Percentiles rank a stretch among this genome's conserved stretches.
Evolutionary conservation across 2,329 filamentous ascomycete species (phyloP).

Genomic region (Aspergillus fructus): DNA sequence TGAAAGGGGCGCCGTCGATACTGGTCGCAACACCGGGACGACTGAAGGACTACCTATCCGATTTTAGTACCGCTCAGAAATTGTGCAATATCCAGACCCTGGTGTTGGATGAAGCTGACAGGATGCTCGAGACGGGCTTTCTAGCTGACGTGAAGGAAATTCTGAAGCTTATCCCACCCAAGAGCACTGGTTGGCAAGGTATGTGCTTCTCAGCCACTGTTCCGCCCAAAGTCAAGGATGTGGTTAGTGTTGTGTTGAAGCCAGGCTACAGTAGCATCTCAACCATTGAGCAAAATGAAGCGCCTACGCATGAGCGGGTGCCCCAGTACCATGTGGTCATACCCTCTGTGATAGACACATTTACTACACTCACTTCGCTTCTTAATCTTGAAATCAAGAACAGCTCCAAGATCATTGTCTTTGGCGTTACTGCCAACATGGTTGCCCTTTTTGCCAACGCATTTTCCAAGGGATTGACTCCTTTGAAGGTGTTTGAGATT

Average conservation of each 20-base stretch:
- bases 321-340: slow-evolving; percentile 50
- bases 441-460: slow-evolving; percentile 58
- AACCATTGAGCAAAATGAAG: slow-evolving; percentile 75
- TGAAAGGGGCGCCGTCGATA: slow-evolving; percentile 33
- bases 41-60: slow-evolving; percentile 48
- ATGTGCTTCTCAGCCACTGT: slow-evolving; percentile 92
- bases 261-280: slow-evolving; percentile 79
- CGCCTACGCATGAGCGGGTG: slow-evolving; percentile 65
- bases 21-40: slow-evolving; percentile 51
- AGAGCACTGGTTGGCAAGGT: slow-evolving; percentile 46
- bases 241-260: slow-evolving; percentile 65
- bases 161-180: slow-evolving; percentile 51
- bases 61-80: slow-evolving; percentile 42
- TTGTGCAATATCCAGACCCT: slow-evolving; percentile 50
- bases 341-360: slow-evolving; percentile 45
- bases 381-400: slow-evolving; percentile 44
- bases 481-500: slow-evolving; percentile 57
- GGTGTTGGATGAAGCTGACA: slow-evolving; percentile 46
- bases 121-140: slow-evolving; percentile 42
- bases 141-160: slow-evolving; percentile 54
- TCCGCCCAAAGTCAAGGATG: slow-evolving; percentile 72
- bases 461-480: slow-evolving; percentile 44
- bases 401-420: slow-evolving; percentile 82
- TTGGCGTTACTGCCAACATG: slow-evolving; percentile 74
- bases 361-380: slow-evolving; percentile 46